These are phyloP conservation scores for Trichoderma gracile DNA, from an alignment of 2,329 filamentous ascomycete species.

Conservation along the genomic window DNA sequence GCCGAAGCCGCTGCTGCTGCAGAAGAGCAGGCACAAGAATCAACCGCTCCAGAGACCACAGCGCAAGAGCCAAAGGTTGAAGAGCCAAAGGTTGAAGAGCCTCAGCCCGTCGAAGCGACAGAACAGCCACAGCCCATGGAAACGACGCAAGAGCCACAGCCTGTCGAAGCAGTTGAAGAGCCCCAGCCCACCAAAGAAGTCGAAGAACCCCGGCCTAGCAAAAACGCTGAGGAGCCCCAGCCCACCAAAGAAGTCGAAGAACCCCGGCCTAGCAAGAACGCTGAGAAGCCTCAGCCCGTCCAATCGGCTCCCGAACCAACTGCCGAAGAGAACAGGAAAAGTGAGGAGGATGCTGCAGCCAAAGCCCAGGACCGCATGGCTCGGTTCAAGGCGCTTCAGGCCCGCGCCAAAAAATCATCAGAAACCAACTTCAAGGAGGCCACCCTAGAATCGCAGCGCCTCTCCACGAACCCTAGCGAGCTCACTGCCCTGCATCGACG, in stretches of 20 bases:
- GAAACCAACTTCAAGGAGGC: conserved; percentile 81
- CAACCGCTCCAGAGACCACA: not conserved
- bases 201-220: no score
- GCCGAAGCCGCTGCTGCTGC: conserved; percentile 18
- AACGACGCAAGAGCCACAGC: no score
- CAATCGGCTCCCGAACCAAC: conserved; percentile 22
- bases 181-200: no score
- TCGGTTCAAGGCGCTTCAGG: conserved; percentile 84
- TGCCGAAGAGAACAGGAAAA: conserved; percentile 29
- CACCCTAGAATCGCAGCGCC: conserved; percentile 76
- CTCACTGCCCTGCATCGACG: conserved; percentile 79
- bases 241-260: not conserved
- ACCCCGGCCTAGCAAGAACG: no score
- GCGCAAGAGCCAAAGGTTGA: not conserved
- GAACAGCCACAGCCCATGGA: no score
- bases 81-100: not conserved
- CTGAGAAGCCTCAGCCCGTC: not conserved
- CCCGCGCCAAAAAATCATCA: conserved; percentile 71
- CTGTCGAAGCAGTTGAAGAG: no score
- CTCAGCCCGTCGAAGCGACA: not conserved
- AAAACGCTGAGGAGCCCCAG: no score
- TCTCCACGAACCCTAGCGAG: conserved; percentile 74
- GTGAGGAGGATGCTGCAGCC: conserved; percentile 36
- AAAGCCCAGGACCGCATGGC: conserved; percentile 69
- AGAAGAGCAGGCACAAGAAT: conserved; percentile 1